phyloP scores from a whole-genome alignment of 352 stramenopile species.

The Globisporangium paddicum region DNA sequence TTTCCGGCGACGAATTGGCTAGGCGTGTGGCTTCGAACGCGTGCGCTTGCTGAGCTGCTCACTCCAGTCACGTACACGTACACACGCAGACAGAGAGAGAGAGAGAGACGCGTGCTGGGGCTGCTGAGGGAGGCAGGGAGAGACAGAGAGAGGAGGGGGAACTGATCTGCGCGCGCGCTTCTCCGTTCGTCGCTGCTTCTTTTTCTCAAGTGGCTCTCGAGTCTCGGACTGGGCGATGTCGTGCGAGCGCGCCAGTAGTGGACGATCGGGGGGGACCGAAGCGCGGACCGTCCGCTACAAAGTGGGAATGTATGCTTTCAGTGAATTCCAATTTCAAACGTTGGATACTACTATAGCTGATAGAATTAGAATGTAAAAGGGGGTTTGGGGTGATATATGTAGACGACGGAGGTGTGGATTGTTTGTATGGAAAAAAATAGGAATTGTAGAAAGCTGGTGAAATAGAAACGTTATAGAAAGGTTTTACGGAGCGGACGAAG shows the following conservation, averaged over 20 bases:
- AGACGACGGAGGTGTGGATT: too few relatives aligned
- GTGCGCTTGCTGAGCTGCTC: neutral
- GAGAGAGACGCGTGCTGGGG: too few relatives aligned
- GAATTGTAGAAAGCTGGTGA: too few relatives aligned
- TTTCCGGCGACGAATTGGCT: neutral
- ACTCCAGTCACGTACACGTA: neutral
- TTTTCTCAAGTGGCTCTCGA: conserved; percentile 18
- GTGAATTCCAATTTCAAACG: neutral
- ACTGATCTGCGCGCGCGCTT: conserved; percentile 1
- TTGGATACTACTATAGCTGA: neutral
- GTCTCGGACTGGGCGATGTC: neutral
- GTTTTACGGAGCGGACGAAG: too few relatives aligned
- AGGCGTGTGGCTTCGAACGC: neutral
- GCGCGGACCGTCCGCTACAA: neutral
- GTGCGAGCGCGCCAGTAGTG: neutral
- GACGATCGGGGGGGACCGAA: neutral
- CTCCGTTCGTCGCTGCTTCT: conserved; percentile 11
- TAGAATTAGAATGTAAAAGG: neutral
- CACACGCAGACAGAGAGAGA: neutral
- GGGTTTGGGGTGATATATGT: too few relatives aligned
- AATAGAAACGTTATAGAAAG: too few relatives aligned
- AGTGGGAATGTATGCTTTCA: neutral
- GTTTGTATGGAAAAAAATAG: too few relatives aligned
- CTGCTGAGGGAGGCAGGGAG: neutral
- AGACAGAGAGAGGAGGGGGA: neutral